Evolutionary conservation across 2,329 filamentous ascomycete genomes (phyloP).

Genomic region (Talaromyces sp.): DNA sequence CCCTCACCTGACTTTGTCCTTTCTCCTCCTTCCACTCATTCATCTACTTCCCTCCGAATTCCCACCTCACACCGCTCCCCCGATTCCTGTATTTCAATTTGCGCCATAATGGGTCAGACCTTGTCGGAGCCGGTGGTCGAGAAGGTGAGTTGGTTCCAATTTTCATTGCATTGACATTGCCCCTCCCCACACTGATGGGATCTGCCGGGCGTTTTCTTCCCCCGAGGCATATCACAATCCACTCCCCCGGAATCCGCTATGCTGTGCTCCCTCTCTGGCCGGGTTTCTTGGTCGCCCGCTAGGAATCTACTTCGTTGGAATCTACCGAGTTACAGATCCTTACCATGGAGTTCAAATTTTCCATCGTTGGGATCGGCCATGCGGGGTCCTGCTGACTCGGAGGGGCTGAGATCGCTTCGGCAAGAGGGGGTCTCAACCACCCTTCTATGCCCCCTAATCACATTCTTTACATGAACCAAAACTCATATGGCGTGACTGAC

Average conservation of each 20-base stretch:
- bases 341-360: not conserved
- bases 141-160: slow-evolving; percentile 70
- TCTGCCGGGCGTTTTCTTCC: slow-evolving; percentile 3
- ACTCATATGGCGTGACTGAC: not conserved
- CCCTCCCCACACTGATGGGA: slow-evolving; percentile 24
- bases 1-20: slow-evolving; percentile 29
- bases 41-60: slow-evolving; percentile 21
- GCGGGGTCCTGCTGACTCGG: slow-evolving; percentile 21
- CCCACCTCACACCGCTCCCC: slow-evolving; percentile 10
- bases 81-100: slow-evolving; percentile 20
- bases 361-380: slow-evolving; percentile 26
- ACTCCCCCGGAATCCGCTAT: not conserved
- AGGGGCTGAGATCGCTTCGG: slow-evolving; percentile 13
- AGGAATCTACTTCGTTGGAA: not conserved
- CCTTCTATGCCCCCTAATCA: not conserved
- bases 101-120: slow-evolving; percentile 87
- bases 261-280: not conserved
- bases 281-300: not conserved
- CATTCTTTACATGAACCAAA: not conserved
- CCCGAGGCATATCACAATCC: slow-evolving; percentile 3
- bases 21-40: slow-evolving; percentile 24
- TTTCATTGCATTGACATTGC: slow-evolving; percentile 8
- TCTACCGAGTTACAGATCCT: not conserved
- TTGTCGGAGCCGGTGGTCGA: slow-evolving; percentile 98
- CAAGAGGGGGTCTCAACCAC: not conserved